A percentile compares a stretch with the other conserved stretches of the same genome.
These are phyloP conservation scores for Ceratobasidium sp. DNA, from an alignment of 1,284 basidiomycete species.

Conservation along the genomic window DNA sequence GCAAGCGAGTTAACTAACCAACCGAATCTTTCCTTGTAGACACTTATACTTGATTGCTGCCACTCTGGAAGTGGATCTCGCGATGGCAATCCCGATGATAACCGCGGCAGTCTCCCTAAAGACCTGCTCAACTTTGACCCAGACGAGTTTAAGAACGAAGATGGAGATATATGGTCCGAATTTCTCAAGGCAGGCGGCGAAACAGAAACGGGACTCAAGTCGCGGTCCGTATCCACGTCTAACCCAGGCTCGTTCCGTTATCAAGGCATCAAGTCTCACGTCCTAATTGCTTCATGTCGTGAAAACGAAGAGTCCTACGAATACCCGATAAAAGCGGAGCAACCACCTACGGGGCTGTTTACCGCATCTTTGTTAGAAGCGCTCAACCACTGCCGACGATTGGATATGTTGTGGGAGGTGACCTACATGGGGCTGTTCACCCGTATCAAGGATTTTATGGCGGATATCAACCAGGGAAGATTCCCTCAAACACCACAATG, in stretches of 20 bases:
- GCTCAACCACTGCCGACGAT: background rate
- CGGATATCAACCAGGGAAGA: background rate
- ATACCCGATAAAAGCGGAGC: background rate
- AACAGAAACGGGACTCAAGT: background rate
- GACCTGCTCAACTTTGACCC: constrained; percentile 1
- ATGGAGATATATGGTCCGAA: constrained; percentile 18
- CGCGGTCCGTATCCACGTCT: constrained; percentile 6
- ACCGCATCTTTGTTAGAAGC: constrained; percentile 17
- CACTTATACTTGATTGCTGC: constrained; percentile 30
- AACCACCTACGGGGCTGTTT: constrained; percentile 1
- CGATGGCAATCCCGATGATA: background rate
- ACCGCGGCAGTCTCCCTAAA: background rate
- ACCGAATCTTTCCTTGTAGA: background rate
- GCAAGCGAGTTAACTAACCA: background rate
- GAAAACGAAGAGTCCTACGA: constrained; percentile 16
- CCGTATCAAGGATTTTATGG: constrained; percentile 20
- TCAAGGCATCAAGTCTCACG: constrained; percentile 14
- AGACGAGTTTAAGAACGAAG: background rate
- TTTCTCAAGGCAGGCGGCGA: background rate
- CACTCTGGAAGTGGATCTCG: constrained; percentile 27
- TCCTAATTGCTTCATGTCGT: constrained; percentile 30
- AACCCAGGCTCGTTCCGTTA: constrained; percentile 29
- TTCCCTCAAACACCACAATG: constrained; percentile 20
- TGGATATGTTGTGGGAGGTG: constrained; percentile 1
- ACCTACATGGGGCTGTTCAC: constrained; percentile 11